Evolutionary conservation across 2,329 filamentous ascomycete genomes (phyloP).

Genomic region (Dendryphion nanum): DNA sequence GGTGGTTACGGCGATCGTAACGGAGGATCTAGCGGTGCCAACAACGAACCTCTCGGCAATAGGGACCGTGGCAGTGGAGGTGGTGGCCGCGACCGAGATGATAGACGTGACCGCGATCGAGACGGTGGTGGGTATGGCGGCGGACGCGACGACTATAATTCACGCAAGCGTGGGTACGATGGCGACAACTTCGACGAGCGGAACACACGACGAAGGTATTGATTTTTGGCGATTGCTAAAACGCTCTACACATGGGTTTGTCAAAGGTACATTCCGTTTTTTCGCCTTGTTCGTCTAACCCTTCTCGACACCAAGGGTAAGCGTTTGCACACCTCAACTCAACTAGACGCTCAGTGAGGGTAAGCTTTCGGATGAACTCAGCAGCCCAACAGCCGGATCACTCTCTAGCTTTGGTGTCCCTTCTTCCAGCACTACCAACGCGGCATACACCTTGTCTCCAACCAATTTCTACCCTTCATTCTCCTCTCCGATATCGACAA

Average conservation of each 20-base stretch:
- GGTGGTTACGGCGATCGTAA: constrained; percentile 22
- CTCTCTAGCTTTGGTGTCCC: no score
- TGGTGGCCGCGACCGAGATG: constrained; percentile 40
- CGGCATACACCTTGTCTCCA: no score
- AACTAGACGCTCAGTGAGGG: no score
- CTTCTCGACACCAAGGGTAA: constrained; percentile 37
- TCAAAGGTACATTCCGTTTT: constrained; percentile 37
- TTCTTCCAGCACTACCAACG: no score
- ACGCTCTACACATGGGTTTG: constrained; percentile 33
- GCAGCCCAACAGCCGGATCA: no score
- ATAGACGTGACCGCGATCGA: constrained; percentile 38
- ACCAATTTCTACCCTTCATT: no score
- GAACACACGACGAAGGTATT: constrained; percentile 61
- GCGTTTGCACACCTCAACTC: no score
- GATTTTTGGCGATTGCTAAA: constrained; percentile 21
- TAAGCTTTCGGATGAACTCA: no score
- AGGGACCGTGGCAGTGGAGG: constrained; percentile 35
- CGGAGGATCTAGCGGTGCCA: constrained; percentile 64
- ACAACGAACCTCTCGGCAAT: constrained; percentile 75
- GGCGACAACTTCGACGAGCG: constrained; percentile 77
- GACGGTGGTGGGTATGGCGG: constrained; percentile 24
- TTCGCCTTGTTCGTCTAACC: constrained; percentile 26
- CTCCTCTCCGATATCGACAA: neutral
- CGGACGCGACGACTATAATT: constrained; percentile 42
- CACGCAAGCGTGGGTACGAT: constrained; percentile 63